Evolutionary conservation across 129 eudicot genomes (phyloP).

Genomic region (Tagetes patula): DNA sequence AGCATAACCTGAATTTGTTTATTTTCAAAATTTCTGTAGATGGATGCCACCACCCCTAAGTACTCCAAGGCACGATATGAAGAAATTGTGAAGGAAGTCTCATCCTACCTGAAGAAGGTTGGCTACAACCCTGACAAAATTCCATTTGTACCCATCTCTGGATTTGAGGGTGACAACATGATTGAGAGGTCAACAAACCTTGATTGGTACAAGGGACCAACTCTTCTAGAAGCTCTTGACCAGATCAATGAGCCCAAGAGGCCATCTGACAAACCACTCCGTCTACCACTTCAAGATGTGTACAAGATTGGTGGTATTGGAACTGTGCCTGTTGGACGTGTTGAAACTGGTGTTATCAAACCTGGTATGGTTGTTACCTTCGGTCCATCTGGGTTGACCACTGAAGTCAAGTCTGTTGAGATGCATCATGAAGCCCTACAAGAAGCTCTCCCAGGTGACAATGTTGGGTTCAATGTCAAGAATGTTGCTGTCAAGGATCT

Average conservation of each 20-base stretch:
- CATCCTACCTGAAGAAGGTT: conserved; percentile 34
- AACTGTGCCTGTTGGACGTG: conserved; percentile 30
- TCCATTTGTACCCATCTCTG: conserved; percentile 28
- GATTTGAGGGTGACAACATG: conserved; percentile 30
- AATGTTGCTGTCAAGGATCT: conserved; percentile 35
- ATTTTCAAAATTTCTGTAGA: not conserved
- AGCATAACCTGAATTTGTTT: no score
- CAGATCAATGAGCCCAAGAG: conserved; percentile 27
- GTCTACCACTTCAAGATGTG: conserved; percentile 31
- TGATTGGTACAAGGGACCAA: conserved; percentile 38
- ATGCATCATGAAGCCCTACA: conserved; percentile 29
- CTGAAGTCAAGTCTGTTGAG: conserved; percentile 35
- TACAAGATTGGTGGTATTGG: conserved; percentile 35
- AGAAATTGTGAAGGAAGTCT: conserved; percentile 37
- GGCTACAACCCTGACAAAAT: conserved; percentile 32
- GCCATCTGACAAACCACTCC: conserved; percentile 29
- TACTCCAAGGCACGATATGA: conserved; percentile 31
- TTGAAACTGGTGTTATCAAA: not conserved
- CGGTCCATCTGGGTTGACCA: conserved; percentile 35
- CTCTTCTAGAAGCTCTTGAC: conserved; percentile 31
- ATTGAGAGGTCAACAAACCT: conserved; percentile 33
- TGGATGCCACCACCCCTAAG: conserved; percentile 32
- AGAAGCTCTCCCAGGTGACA: conserved; percentile 29
- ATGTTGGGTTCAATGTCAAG: conserved; percentile 37
- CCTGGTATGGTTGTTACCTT: not conserved